Evolutionary conservation across 2,329 filamentous ascomycete genomes (phyloP), one percentile per base, ranked within the genome.

Genomic region (Colletotrichum filicis): DNA sequence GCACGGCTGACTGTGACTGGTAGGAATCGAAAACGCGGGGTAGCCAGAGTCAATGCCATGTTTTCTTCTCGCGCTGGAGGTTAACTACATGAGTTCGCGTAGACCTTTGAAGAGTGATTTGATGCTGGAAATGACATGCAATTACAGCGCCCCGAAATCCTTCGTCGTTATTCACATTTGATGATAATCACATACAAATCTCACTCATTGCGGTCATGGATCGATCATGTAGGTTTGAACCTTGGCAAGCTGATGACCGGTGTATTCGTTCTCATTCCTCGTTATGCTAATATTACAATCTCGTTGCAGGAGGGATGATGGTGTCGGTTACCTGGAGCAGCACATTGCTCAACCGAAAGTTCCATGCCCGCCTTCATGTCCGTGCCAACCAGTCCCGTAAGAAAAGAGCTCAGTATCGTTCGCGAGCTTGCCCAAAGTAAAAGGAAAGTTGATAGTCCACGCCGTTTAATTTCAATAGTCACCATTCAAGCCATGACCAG

Each of bases 261-360:
- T n/a, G 28, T 61, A 42, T 14, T 63, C 22, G 62, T 49, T 63
- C 58, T 70, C 66, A 49, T 73, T 65, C 66, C 66, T 73, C 68
- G 57, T 71, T 52, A 70, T 70, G 66, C 66, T 73, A 70, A 11
- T 70, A 56, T 65, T 70, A 70, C 68, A 60, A 61, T 70, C 60
- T 73, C 60, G n/a, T 70, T 32, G 55, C 66, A 70, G 49, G 70
- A 55, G 30, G 59, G 69, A 65, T 9, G 53, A 16, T n/a, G 26
- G 19, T 32, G 60, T 60, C 28, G 49, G 3, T 53, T 12, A 3
- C 24, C 11, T 26, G 22, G 16, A 28, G 55, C 49, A 56, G 22
- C 56, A 5, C 28, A 14, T 19, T 66, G 42, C n/a, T 46, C 46
- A 16, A 28, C n/a, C 19, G 46, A 24, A 26, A 35, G n/a, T 19